These are phyloP conservation scores for Citrullus amarus DNA, from an alignment of 306 rosid species.

Conservation along the genomic window DNA sequence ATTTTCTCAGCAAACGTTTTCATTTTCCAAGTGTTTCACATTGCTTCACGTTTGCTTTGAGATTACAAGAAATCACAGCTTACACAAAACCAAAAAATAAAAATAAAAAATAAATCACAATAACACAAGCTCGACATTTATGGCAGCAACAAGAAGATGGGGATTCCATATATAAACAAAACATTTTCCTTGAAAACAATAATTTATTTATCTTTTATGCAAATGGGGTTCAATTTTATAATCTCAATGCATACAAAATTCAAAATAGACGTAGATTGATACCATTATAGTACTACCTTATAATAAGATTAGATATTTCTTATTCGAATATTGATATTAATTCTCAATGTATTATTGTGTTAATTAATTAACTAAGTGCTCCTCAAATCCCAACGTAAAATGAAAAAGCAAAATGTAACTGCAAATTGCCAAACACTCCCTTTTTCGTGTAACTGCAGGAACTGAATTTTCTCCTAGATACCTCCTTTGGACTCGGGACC, in stretches of 20 bases:
- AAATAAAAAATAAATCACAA: too few species aligned
- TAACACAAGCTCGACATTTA: not conserved
- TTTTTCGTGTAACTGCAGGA: constrained; percentile 23
- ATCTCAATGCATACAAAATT: not conserved
- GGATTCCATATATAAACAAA: not conserved
- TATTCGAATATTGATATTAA: not conserved
- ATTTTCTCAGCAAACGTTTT: not conserved
- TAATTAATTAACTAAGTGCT: not conserved
- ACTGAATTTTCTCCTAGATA: constrained; percentile 56
- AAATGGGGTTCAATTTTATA: not conserved
- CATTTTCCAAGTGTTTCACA: not conserved
- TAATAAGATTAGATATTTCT: not conserved
- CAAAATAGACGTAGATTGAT: not conserved
- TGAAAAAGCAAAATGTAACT: not conserved
- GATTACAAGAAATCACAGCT: not conserved
- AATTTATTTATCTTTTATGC: not conserved
- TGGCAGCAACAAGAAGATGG: not conserved
- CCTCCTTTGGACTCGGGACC: constrained; percentile 59
- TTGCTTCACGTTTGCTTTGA: not conserved
- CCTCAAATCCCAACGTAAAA: not conserved
- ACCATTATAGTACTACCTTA: not conserved
- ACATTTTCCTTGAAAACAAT: not conserved
- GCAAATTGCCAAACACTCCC: constrained; percentile 26
- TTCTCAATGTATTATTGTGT: not conserved
- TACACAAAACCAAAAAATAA: too few species aligned